phyloP scores from a whole-genome alignment of 345 rosid genomes.

The Eutrema japonicum region DNA sequence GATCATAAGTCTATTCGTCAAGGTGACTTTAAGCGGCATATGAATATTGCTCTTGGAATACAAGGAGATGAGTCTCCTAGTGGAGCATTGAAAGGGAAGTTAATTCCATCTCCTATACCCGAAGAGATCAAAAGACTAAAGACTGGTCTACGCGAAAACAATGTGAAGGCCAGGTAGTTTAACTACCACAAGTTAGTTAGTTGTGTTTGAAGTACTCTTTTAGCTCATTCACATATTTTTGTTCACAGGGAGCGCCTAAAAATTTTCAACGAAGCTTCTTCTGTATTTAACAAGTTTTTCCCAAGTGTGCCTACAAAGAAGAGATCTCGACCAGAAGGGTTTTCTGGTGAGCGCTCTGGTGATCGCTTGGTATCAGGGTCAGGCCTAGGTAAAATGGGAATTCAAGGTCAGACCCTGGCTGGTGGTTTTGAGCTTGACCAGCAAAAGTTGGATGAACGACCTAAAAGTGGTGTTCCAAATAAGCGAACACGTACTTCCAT shows the following conservation, averaged over 20 bases:
- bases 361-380: slow-evolving; percentile 63
- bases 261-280: slow-evolving; percentile 79
- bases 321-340: slow-evolving; percentile 78
- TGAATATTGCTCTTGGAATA: slow-evolving; percentile 72
- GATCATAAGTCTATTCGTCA: slow-evolving; percentile 78
- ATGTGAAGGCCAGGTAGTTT: slow-evolving; percentile 81
- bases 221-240: slow-evolving; percentile 44
- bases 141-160: slow-evolving; percentile 63
- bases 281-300: slow-evolving; percentile 74
- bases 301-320: slow-evolving; percentile 74
- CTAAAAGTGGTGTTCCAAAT: slow-evolving; percentile 67
- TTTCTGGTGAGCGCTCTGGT: slow-evolving; percentile 61
- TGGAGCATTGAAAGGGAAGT: slow-evolving; percentile 64
- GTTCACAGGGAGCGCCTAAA: slow-evolving; percentile 75
- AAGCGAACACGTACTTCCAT: slow-evolving; percentile 92
- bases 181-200: slow-evolving; percentile 26
- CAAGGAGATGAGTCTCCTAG: slow-evolving; percentile 72
- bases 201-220: slow-evolving; percentile 27
- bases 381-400: slow-evolving; percentile 70
- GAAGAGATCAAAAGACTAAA: slow-evolving; percentile 81
- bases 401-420: slow-evolving; percentile 59
- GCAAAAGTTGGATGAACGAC: slow-evolving; percentile 75
- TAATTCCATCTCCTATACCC: slow-evolving; percentile 50
- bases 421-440: slow-evolving; percentile 75
- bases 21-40: slow-evolving; percentile 67